Base-by-base conservation (phyloP, 139 green algal genomes). In the Microglena sp. region DNA sequence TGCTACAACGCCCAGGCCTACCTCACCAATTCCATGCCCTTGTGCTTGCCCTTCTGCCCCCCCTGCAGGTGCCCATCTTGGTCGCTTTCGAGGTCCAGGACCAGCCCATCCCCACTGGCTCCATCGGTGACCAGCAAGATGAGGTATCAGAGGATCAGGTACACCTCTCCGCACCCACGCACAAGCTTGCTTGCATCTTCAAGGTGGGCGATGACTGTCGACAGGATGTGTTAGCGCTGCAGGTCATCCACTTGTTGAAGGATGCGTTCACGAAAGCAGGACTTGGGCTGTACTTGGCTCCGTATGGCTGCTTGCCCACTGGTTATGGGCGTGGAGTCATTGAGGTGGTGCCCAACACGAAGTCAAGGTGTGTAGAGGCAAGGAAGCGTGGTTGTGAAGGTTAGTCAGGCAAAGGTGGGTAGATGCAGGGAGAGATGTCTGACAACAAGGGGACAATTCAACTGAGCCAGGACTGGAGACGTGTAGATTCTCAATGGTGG, bases 311-410 rank as follows among this genome's bases (percentile, higher is more conserved):
- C 32, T 68, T 98, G 45, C 89, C 93, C 45, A 98, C 93, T 0
- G 93, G 82, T 8, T 97, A 98, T 74, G 93, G 96, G 73, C 82
- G 87, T 24, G 93, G 93, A 57, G 90, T 98, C 73, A 95, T 98
- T 24, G 89, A 97, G 82, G 82, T 88, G 30, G 90, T 98, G 31
- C 93, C 92, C 1, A 82, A 97, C 57, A 80, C 79, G 56, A 89
- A 92, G 56, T 89, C 73, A 18, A 67, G 75, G 71, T 82, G 43
- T 46, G 68, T 54, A 29, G 8, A n/a, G 50, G 40, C 11, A 50
- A 18, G 40, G 18, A 11, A 11, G 18, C 18, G 40, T 50, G 40
- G 40, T n/a, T n/a, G n/a, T n/a, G n/a, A n/a, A n/a, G n/a, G n/a
- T n/a, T n/a, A n/a, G n/a, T n/a, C n/a, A n/a, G n/a, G n/a, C n/a